These are phyloP conservation scores for Botryobasidium botryosum DNA, from an alignment of 768 basidiomycete genomes.

Conservation along the genomic window DNA sequence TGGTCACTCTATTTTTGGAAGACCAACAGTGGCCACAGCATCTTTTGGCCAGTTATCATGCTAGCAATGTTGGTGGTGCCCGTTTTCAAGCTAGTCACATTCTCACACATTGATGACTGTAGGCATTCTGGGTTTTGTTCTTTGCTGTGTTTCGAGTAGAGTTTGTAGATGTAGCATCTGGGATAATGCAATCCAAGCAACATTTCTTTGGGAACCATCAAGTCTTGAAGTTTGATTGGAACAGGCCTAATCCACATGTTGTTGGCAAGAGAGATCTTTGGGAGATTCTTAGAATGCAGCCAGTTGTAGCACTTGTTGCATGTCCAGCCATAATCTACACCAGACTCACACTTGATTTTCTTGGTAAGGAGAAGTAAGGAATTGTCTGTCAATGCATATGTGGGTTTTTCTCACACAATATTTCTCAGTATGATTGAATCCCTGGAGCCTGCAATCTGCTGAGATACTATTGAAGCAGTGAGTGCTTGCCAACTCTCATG, in stretches of 20 bases:
- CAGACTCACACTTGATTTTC: too few species aligned
- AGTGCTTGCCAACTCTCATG: too few species aligned
- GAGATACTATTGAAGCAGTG: too few species aligned
- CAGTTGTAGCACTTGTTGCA: too few species aligned
- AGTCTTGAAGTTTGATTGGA: conserved; percentile 16
- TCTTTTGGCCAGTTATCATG: conserved; percentile 22
- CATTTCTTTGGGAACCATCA: conserved; percentile 25
- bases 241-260: conserved; percentile 25
- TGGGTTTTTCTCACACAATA: too few species aligned
- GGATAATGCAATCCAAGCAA: conserved; percentile 21
- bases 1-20: too few species aligned
- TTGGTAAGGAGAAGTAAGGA: too few species aligned
- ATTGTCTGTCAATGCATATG: too few species aligned
- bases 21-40: conserved; percentile 20
- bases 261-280: conserved; percentile 20
- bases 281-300: too few species aligned
- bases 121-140: conserved; percentile 4
- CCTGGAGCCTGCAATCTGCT: too few species aligned
- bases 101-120: conserved; percentile 22
- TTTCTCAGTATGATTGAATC: too few species aligned
- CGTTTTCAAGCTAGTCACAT: conserved; percentile 20
- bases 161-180: background rate
- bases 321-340: too few species aligned
- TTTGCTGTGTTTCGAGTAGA: conserved; percentile 11
- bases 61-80: conserved; percentile 16